Evolutionary conservation across 139 green algal genomes (phyloP).

Genomic region (Coelastrella sp.): DNA sequence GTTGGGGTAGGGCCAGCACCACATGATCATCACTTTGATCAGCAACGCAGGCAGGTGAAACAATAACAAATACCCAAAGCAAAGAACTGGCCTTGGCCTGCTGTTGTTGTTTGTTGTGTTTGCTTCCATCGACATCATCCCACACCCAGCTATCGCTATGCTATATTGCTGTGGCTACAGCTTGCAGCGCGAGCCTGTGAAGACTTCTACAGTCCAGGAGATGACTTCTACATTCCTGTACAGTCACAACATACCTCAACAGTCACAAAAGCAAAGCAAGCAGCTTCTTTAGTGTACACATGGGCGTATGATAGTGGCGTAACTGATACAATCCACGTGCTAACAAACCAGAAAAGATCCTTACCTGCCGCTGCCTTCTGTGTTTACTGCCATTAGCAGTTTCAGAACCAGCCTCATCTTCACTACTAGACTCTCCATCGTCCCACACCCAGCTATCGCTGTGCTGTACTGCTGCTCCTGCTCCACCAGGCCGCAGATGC

Average conservation of each 20-base stretch:
- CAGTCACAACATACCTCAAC: too few relatives aligned
- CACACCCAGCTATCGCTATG: conserved; percentile 55
- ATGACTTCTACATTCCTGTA: too few relatives aligned
- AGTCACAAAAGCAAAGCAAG: too few relatives aligned
- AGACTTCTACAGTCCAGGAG: too few relatives aligned
- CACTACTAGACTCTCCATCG: conserved; percentile 38
- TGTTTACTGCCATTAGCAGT: neutral
- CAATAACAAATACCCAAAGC: too few relatives aligned
- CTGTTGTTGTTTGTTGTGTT: too few relatives aligned
- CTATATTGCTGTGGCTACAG: neutral
- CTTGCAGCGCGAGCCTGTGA: too few relatives aligned
- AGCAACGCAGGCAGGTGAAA: too few relatives aligned
- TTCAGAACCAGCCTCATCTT: neutral
- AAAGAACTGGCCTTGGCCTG: too few relatives aligned
- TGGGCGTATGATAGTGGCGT: too few relatives aligned
- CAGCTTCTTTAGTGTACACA: neutral
- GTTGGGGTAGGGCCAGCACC: too few relatives aligned
- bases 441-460: conserved; percentile 58
- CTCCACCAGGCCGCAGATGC: neutral
- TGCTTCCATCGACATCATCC: conserved; percentile 18
- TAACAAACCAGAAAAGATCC: neutral
- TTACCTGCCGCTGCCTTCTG: conserved; percentile 2
- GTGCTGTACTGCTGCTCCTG: conserved; percentile 4
- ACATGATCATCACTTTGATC: too few relatives aligned
- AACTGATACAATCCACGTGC: neutral